These are phyloP conservation scores for Gracilaria gracilis DNA, from an alignment of 23 red algal species.

Conservation along the genomic window DNA sequence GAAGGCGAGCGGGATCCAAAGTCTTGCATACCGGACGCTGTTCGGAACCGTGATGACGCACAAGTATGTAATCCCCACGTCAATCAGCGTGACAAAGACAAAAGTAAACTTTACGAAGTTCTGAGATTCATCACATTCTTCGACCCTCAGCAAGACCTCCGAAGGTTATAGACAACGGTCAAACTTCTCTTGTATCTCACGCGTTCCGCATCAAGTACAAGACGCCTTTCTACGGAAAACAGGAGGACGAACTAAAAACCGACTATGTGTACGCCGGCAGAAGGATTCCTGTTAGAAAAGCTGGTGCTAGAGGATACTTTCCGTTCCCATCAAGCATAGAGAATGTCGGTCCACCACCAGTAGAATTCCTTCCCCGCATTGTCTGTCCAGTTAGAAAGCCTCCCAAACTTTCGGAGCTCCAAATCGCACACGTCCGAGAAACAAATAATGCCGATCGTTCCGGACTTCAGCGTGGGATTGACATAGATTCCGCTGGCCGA, in stretches of 20 bases:
- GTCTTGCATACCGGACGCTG: background rate
- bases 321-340: conserved; percentile 43
- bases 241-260: conserved; percentile 39
- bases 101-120: conserved; percentile 44
- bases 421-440: background rate
- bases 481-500: conserved; percentile 62
- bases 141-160: conserved; percentile 48
- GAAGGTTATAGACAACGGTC: conserved; percentile 3
- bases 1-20: background rate
- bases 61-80: background rate
- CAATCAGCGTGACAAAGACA: conserved; percentile 8
- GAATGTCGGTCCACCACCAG: background rate
- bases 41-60: background rate
- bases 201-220: conserved; percentile 56
- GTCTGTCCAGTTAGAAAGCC: conserved; percentile 54
- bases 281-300: conserved; percentile 46
- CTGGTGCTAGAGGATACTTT: conserved; percentile 38
- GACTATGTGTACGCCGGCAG: conserved; percentile 27
- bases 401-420: conserved; percentile 44
- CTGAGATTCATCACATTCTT: conserved; percentile 39
- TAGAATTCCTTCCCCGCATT: conserved; percentile 51
- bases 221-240: conserved; percentile 55
- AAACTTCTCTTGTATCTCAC: background rate
- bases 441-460: background rate
- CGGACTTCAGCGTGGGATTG: conserved; percentile 1